Base-by-base conservation (phyloP, 768 basidiomycete genomes). In the Mycena leptocephala region DNA sequence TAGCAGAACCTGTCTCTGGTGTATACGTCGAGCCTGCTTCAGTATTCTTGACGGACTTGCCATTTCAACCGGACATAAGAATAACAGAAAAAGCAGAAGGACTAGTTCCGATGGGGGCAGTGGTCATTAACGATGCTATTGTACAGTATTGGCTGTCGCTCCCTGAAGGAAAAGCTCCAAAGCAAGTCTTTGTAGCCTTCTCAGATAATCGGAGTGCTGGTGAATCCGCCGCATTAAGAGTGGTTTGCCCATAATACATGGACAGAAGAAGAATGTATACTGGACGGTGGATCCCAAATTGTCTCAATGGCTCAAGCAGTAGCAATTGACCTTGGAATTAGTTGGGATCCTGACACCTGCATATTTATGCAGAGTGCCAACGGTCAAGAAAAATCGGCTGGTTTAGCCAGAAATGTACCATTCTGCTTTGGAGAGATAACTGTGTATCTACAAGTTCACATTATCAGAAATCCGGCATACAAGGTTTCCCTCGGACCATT, bases 71-170 rank as follows among this genome's bases (percentile, higher is more conserved):
- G 14, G 10, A 18, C 8, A 6, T 6, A 5, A 2, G 0, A 28
- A 30, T 55, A 4, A 13, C 6, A 2, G 56, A 14, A 2, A 24
- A 43, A 37, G 39, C 10, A 5, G 75, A 78, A 3, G 73, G 72
- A 10, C 76, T 79, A 3, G 8, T 53, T 35, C 76, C 51, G 78
- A 82, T 61, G 76, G 74, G 28, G 75, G 80, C 6, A 76, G 71
- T 10, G 0, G 80, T 81, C 74, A 78, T 79, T 0, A 74, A 78
- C 30, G 77, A 58, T 3, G 56, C 79, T 3, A 64, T 68, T 2
- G 72, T 74, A 26, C n/a, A n/a, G n/a, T n/a, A n/a, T n/a, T n/a
- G n/a, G n/a, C n/a, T n/a, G n/a, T n/a, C n/a, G n/a, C n/a, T 20
- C n/a, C n/a, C 55, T 30, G 18, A 5, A 14, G 68, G 68, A 7